Percentiles rank a stretch among this genome's conserved stretches.
These are phyloP conservation scores for Pueraria montana DNA, from an alignment of 306 rosid species.

Conservation along the genomic window DNA sequence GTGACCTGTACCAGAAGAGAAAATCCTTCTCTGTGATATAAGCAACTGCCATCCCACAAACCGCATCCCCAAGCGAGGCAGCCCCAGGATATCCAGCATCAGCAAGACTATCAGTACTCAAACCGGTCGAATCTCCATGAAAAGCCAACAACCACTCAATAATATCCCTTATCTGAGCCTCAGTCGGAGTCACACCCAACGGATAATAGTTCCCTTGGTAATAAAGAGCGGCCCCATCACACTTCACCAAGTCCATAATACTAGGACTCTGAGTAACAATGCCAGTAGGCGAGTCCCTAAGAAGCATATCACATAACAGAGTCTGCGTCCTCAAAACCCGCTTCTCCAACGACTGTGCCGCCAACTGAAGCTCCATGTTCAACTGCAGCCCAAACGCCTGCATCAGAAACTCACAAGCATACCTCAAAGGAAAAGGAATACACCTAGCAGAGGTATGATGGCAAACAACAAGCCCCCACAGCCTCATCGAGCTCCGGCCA, in stretches of 20 bases:
- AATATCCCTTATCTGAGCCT: slow-evolving; percentile 85
- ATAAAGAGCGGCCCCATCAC: slow-evolving; percentile 94
- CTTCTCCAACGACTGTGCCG: slow-evolving; percentile 77
- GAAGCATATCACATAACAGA: slow-evolving; percentile 95
- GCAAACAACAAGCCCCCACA: slow-evolving; percentile 99
- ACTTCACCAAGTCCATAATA: slow-evolving; percentile 89
- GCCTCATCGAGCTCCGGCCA: slow-evolving; percentile 67
- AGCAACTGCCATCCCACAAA: slow-evolving; percentile 98
- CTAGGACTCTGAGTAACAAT: slow-evolving; percentile 94
- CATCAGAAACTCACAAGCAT: slow-evolving; percentile 98
- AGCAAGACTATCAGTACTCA: slow-evolving; percentile 95
- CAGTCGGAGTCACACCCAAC: slow-evolving; percentile 80
- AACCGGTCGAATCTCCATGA: slow-evolving; percentile 93
- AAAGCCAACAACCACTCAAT: slow-evolving; percentile 85
- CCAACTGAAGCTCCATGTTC: slow-evolving; percentile 93
- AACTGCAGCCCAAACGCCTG: slow-evolving; percentile 96
- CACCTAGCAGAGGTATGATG: slow-evolving; percentile 91
- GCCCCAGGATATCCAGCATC: slow-evolving; percentile 98
- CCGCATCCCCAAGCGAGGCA: slow-evolving; percentile 88
- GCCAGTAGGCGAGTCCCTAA: slow-evolving; percentile 91
- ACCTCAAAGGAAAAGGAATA: slow-evolving; percentile 89
- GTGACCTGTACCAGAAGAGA: slow-evolving; percentile 96
- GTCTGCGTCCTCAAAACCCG: slow-evolving; percentile 94
- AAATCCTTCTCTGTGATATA: slow-evolving; percentile 82
- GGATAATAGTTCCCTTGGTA: slow-evolving; percentile 77